Percentiles rank a stretch among this genome's conserved stretches.
Evolutionary conservation across 176 grass and related monocot genomes (phyloP).

Genomic region (Carex parvula): DNA sequence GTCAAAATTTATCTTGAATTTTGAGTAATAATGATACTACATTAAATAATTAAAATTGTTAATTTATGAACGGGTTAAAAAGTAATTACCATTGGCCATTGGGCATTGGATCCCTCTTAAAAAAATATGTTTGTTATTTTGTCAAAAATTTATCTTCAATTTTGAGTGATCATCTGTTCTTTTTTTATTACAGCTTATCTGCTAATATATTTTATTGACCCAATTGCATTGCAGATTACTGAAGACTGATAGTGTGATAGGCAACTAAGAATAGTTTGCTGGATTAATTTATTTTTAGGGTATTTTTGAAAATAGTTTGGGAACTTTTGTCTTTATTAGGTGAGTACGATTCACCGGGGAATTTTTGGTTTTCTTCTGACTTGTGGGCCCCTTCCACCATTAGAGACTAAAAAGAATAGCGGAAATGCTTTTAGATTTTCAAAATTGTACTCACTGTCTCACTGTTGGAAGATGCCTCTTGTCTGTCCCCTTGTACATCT

Average conservation of each 20-base stretch:
- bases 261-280: constrained; percentile 33
- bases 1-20: too few species aligned
- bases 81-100: neutral
- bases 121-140: neutral
- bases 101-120: neutral
- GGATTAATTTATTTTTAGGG: constrained; percentile 47
- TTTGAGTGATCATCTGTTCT: neutral
- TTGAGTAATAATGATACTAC: neutral
- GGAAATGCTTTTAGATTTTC: constrained; percentile 28
- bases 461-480: constrained; percentile 37
- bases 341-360: constrained; percentile 53
- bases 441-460: constrained; percentile 14
- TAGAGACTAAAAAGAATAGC: constrained; percentile 35
- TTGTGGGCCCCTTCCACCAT: constrained; percentile 41
- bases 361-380: constrained; percentile 76
- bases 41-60: neutral
- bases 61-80: neutral
- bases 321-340: constrained; percentile 53
- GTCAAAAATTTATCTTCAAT: neutral
- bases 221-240: constrained; percentile 61
- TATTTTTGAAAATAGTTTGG: constrained; percentile 53
- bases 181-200: neutral
- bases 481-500: constrained; percentile 32
- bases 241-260: constrained; percentile 26
- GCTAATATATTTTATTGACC: neutral